Base-by-base conservation (phyloP, 1,139 yeast genomes). In the Candida sanyaensis region DNA sequence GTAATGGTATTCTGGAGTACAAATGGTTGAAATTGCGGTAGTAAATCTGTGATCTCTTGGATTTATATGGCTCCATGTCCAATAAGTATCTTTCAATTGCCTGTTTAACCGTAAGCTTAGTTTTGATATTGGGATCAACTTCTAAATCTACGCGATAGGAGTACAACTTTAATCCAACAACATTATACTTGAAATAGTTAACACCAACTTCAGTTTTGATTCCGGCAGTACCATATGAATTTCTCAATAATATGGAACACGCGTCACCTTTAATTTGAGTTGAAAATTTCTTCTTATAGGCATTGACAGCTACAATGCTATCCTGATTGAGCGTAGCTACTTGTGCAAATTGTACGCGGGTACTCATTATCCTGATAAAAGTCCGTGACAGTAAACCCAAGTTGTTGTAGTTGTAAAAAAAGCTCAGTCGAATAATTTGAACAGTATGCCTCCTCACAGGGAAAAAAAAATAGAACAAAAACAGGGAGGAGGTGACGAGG, bases 121-220 rank as follows among this genome's bases (percentile, higher is more conserved):
- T 28, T 39, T 42, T 41, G 12, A 41, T 30, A 3, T 31, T 42
- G 24, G 34, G 21, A 21, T 26, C 29, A 17, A 36, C 47, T 13
- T 9, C 32, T n/a, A 51, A 37, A 29, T 50, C 55, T 31, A 46
- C 51, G 36, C 42, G 48, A 39, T 53, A 53, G 17, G 50, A 44
- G 12, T 45, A 50, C 36, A 53, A 46, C 28, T 49, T 49, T 26
- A 53, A 46, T 24, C 46, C 47, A 13, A 44, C 42, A 40, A 51
- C 50, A 28, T 45, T 34, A 39, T 48, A 53, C 7, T 53, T 50
- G 34, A 53, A 48, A 41, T 39, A 53, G 38, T 52, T 52, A 6
- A 47, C 49, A 8, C 47, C 54, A 17, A 50, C 53, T 5, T 47
- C 42, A 26, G 48, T 44, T 11, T 38, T 33, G 9, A 47, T 34